A percentile compares a stretch with the other conserved stretches of the same genome.
These are phyloP conservation scores for Trichomonascaceae sp. DNA, from an alignment of 1,139 yeast species.

Conservation along the genomic window DNA sequence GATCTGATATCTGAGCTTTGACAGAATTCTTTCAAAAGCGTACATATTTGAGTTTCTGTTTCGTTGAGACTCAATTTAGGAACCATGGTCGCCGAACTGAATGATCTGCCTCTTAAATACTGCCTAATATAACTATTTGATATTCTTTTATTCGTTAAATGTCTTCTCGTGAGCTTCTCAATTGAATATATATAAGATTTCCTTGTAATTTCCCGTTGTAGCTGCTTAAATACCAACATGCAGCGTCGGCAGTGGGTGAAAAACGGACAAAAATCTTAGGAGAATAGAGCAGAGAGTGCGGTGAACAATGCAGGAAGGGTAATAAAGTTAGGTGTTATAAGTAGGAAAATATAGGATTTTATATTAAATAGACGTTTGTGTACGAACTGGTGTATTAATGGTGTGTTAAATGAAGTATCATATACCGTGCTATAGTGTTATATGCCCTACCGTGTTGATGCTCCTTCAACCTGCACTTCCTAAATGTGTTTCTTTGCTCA, in stretches of 20 bases:
- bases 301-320: neutral
- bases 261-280: neutral
- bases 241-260: neutral
- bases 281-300: too few species aligned
- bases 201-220: neutral
- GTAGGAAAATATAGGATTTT: neutral
- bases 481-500: neutral
- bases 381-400: neutral
- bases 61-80: slow-evolving; percentile 37
- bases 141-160: too few species aligned
- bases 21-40: slow-evolving; percentile 36
- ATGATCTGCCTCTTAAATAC: neutral
- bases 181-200: neutral
- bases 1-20: slow-evolving; percentile 18
- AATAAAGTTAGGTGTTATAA: neutral
- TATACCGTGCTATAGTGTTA: neutral
- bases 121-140: neutral
- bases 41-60: slow-evolving; percentile 44
- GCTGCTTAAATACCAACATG: neutral
- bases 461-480: neutral
- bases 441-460: too few species aligned
- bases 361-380: neutral
- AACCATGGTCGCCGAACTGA: slow-evolving; percentile 2
- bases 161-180: neutral
- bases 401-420: neutral